These are phyloP conservation scores for Scheffersomyces ergatensis DNA, from an alignment of 805 yeast species.

Conservation along the genomic window DNA sequence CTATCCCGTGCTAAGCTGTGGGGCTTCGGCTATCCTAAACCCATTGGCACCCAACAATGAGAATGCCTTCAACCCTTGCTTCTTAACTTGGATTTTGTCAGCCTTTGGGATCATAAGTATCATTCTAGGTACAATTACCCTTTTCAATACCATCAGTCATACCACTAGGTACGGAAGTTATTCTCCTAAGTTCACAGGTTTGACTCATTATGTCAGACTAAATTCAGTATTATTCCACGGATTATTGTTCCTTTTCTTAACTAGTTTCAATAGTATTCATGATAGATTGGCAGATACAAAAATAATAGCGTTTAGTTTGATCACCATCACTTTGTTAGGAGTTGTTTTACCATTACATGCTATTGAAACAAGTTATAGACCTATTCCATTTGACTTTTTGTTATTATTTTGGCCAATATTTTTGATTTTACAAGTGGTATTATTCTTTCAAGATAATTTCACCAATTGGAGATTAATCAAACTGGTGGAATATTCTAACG, in stretches of 20 bases:
- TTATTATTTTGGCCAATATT: slow-evolving; percentile 29
- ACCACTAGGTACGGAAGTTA: slow-evolving; percentile 13
- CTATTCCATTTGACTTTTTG: slow-evolving; percentile 19
- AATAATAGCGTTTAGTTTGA: slow-evolving; percentile 12
- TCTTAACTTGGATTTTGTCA: slow-evolving; percentile 14
- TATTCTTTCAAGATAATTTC: slow-evolving; percentile 24
- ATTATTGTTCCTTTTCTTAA: slow-evolving; percentile 11
- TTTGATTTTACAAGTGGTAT: slow-evolving; percentile 12
- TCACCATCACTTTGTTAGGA: slow-evolving; percentile 6
- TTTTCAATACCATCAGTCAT: background rate
- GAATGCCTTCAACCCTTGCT: slow-evolving; percentile 37
- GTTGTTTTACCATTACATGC: slow-evolving; percentile 25
- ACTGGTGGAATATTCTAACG: slow-evolving; percentile 1
- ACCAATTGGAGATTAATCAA: slow-evolving; percentile 21
- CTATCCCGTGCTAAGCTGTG: slow-evolving; percentile 5
- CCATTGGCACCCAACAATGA: slow-evolving; percentile 22
- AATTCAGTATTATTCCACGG: slow-evolving; percentile 16
- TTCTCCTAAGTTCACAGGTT: slow-evolving; percentile 21
- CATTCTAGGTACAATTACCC: slow-evolving; percentile 3
- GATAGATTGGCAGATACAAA: slow-evolving; percentile 22
- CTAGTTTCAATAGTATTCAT: slow-evolving; percentile 14
- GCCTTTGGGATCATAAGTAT: slow-evolving; percentile 8
- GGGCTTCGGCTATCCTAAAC: slow-evolving; percentile 7
- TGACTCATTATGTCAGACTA: slow-evolving; percentile 19
- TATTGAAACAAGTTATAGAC: slow-evolving; percentile 18